phyloP scores from a whole-genome alignment of 192 early-diverging fungal genomes.

The Backusella tuberculispora region DNA sequence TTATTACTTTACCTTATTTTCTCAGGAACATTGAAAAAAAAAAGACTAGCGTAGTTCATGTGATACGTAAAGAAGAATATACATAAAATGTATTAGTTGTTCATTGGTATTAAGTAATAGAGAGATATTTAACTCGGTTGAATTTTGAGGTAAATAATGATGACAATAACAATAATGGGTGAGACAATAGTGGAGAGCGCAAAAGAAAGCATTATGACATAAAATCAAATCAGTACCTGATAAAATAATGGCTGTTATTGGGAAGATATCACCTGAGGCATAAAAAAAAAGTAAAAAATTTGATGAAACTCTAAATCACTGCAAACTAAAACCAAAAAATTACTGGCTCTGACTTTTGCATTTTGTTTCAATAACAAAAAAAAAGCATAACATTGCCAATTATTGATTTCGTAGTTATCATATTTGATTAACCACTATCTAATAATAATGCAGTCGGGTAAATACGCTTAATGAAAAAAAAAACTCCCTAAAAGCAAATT shows the following conservation, averaged over 20 bases:
- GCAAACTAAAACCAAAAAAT: neutral
- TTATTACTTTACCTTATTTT: neutral
- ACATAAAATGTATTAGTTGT: too few relatives aligned
- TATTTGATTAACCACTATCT: neutral
- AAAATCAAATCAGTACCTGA: neutral
- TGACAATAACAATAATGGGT: neutral
- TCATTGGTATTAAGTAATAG: neutral
- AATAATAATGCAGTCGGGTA: neutral
- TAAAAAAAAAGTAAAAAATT: too few relatives aligned
- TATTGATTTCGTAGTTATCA: neutral
- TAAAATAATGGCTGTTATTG: conserved; percentile 2
- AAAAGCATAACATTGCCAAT: conserved; percentile 1
- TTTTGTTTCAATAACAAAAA: conserved; percentile 8
- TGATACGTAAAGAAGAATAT: neutral
- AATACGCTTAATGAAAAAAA: neutral
- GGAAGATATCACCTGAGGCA: conserved; percentile 9
- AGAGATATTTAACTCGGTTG: neutral
- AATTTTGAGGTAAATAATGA: neutral
- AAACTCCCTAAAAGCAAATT: neutral
- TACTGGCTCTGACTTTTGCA: neutral
- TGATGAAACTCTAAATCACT: conserved; percentile 3
- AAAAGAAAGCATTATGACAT: neutral
- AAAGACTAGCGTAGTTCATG: neutral
- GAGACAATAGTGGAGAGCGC: neutral
- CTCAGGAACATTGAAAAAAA: neutral